Evolutionary conservation across 495 filamentous ascomycete species (phyloP), one percentile per base, ranked within the genome.

Genomic region (Bathelium albidoporum): DNA sequence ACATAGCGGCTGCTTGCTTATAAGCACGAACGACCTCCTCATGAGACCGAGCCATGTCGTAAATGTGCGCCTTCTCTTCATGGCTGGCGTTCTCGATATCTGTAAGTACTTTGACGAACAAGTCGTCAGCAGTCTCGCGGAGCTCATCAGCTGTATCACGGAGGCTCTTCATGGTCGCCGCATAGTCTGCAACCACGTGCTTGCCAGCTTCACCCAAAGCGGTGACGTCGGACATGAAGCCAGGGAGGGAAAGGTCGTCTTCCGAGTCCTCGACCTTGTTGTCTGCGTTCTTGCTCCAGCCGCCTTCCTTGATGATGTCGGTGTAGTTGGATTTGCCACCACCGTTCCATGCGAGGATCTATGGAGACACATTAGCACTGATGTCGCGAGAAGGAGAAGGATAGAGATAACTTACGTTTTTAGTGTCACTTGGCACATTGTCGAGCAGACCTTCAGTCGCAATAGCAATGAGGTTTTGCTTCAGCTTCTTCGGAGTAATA

Each of bases 271-370:
- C 61, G 49, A 49, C 58, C 16, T 60, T 60, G 20, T 28, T 9
- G 24, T 29, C 29, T 5, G 22, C 22, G 16, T n/a, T 2, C 20
- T 26, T 29, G 49, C 22, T 55, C 76, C 86, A 89, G 69, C 82
- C 77, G 77, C 89, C 78, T 76, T 82, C 78, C 75, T 82, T 73
- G 68, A 97, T 79, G 68, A 99, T 97, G 64, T 88, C 80, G 66
- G 82, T 82, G 82, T 90, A 95, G 85, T 99, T 97, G 75, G 81
- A 83, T 67, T 83, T 87, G 67, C 95, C 95, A 78, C 91, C 95
- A 75, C 95, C 95, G 82, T 99, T 99, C 93, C 94, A 99, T 75
- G 93, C 93, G 59, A 99, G 91, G 66, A 97, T 78, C 83, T 85
- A 70, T 24, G n/a, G n/a, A n/a, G 59, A 64, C 26, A 0, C 32